These are phyloP conservation scores for Myotisia sp. DNA, from an alignment of 2,329 filamentous ascomycete genomes.

Conservation along the genomic window DNA sequence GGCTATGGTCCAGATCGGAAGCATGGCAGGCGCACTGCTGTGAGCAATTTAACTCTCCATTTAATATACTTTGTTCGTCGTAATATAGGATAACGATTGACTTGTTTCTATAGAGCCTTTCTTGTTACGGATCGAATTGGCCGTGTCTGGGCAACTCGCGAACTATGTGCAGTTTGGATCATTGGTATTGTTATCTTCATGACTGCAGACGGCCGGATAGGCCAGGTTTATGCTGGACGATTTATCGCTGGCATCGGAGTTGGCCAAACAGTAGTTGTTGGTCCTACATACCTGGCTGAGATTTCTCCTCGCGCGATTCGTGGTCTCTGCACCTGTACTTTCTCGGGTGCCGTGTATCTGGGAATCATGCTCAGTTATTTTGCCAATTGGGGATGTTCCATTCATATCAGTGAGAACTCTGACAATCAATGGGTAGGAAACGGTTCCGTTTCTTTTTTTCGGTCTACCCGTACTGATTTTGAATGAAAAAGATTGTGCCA, in stretches of 20 bases:
- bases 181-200: conserved; percentile 33
- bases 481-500: conserved; percentile 37
- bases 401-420: conserved; percentile 36
- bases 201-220: conserved; percentile 23
- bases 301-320: conserved; percentile 54
- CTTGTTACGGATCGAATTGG: conserved; percentile 36
- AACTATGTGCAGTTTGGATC: conserved; percentile 31
- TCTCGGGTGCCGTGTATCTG: conserved; percentile 58
- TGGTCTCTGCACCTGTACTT: conserved; percentile 59
- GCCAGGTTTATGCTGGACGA: conserved; percentile 31
- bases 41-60: conserved; percentile 17
- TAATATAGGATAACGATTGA: conserved; percentile 2
- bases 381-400: conserved; percentile 49
- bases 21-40: conserved; percentile 55
- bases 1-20: conserved; percentile 69
- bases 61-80: not conserved
- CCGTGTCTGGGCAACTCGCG: conserved; percentile 26
- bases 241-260: conserved; percentile 32
- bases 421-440: conserved; percentile 34
- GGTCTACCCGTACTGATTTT: not conserved
- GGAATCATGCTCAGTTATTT: conserved; percentile 71
- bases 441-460: not conserved
- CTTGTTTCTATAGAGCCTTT: conserved; percentile 37
- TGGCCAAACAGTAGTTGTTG: conserved; percentile 31
- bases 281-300: conserved; percentile 59